phyloP scores from a whole-genome alignment of 225 moss, liverwort and hornwort species.

The Ulota crispa region DNA sequence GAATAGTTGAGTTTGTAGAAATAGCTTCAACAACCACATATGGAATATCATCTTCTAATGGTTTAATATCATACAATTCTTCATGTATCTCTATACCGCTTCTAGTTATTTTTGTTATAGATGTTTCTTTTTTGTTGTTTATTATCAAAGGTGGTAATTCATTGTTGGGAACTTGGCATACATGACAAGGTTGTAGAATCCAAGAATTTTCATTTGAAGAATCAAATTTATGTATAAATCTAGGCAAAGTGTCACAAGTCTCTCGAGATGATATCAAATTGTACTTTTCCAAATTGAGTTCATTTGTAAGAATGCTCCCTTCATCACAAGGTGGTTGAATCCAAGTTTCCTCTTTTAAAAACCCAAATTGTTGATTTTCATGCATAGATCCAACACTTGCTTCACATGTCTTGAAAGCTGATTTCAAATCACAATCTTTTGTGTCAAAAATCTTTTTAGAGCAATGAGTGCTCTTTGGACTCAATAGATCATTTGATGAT shows the following conservation, averaged over 20 bases:
- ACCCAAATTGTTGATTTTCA: not conserved
- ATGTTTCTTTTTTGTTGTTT: not conserved
- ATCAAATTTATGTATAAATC: not conserved
- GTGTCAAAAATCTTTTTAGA: not conserved
- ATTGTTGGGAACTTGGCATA: not conserved
- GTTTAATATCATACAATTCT: slow-evolving; percentile 7
- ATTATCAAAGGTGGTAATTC: not conserved
- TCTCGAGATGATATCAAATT: not conserved
- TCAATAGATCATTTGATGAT: slow-evolving; percentile 21
- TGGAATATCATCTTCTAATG: slow-evolving; percentile 31
- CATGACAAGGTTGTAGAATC: not conserved
- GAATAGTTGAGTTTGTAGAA: not conserved
- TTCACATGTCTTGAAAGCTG: not conserved
- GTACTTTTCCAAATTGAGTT: not conserved
- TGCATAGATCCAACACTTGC: not conserved
- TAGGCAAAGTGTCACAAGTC: not conserved
- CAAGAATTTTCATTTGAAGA: not conserved
- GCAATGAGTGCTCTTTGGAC: not conserved
- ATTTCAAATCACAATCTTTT: not conserved
- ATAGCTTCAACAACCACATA: slow-evolving; percentile 31
- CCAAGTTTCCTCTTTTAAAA: not conserved
- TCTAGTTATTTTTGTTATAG: not conserved
- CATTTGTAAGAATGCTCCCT: not conserved
- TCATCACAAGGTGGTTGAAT: not conserved
- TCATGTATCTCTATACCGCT: slow-evolving; percentile 10